These are phyloP conservation scores for Leucogyrophana mollusca DNA, from an alignment of 768 basidiomycete species.

Conservation along the genomic window DNA sequence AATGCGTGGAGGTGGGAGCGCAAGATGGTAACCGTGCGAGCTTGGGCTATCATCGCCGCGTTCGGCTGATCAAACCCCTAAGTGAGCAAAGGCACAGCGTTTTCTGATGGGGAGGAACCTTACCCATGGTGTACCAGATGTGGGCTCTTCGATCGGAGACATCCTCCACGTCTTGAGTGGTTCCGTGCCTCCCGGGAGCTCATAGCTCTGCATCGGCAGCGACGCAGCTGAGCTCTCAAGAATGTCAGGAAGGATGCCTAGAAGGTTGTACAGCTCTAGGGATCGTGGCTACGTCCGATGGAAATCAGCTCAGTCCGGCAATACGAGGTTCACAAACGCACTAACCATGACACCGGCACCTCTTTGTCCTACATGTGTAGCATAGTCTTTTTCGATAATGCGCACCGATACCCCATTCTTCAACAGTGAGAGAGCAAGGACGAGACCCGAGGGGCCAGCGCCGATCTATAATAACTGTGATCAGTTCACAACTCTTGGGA, in stretches of 20 bases:
- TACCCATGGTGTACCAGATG: not conserved
- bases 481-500: no score
- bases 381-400: conserved; percentile 20
- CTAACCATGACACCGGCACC: conserved; percentile 21
- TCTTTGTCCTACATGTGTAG: conserved; percentile 16
- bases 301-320: not conserved
- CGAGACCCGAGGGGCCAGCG: conserved; percentile 44
- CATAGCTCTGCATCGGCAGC: conserved; percentile 8
- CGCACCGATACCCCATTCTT: conserved; percentile 30
- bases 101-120: not conserved
- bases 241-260: conserved; percentile 20
- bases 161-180: conserved; percentile 24
- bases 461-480: conserved; percentile 33
- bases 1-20: conserved; percentile 18
- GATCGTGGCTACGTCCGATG: conserved; percentile 20
- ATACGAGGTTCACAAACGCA: not conserved
- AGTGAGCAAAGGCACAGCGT: not conserved
- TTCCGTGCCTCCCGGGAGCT: conserved; percentile 10
- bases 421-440: conserved; percentile 37
- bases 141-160: not conserved
- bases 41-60: conserved; percentile 23
- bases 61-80: conserved; percentile 15
- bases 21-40: conserved; percentile 23
- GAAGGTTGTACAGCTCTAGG: conserved; percentile 22
- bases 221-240: not conserved